phyloP scores from a whole-genome alignment of 2,329 filamentous ascomycete species.

The Pseudopyricularia cyperi region DNA sequence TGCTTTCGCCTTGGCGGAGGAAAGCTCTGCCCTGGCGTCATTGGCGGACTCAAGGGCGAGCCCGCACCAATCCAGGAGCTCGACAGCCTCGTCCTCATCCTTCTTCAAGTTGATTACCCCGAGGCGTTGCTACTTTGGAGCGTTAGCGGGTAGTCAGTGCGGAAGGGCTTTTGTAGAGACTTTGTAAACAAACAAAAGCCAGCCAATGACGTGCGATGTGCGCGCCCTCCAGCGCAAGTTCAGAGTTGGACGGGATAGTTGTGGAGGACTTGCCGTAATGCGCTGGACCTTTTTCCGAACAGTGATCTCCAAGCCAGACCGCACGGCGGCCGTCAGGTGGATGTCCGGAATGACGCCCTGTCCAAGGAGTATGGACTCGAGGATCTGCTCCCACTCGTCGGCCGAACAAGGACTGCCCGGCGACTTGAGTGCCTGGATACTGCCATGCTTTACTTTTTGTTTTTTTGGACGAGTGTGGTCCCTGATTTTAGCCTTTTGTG shows the following conservation, averaged over 20 bases:
- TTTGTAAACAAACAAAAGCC: conserved; percentile 5
- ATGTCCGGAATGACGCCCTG: conserved; percentile 35
- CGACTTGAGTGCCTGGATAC: conserved; percentile 36
- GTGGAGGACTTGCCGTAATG: conserved; percentile 43
- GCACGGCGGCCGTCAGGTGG: conserved; percentile 45
- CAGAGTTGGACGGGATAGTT: neutral
- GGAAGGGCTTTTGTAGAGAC: neutral
- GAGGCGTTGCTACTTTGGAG: conserved; percentile 46
- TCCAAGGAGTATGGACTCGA: conserved; percentile 43
- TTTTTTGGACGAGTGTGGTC: neutral
- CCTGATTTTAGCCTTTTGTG: conserved; percentile 1
- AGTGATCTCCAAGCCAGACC: conserved; percentile 37
- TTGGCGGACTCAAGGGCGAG: conserved; percentile 36
- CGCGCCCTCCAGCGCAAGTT: no score
- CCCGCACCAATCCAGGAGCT: conserved; percentile 56
- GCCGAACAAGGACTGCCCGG: conserved; percentile 40
- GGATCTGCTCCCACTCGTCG: conserved; percentile 53
- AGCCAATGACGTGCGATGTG: neutral
- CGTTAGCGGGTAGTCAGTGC: conserved; percentile 1
- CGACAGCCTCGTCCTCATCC: conserved; percentile 39
- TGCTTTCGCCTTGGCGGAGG: conserved; percentile 25
- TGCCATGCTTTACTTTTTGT: conserved; percentile 40
- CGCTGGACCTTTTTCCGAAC: conserved; percentile 53
- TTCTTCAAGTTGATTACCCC: conserved; percentile 47
- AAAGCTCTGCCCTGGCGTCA: conserved; percentile 29